A percentile compares a stretch with the other conserved stretches of the same genome.
Evolutionary conservation across 2,329 filamentous ascomycete species (phyloP).

Genomic region (Drechslerella coelobrocha): DNA sequence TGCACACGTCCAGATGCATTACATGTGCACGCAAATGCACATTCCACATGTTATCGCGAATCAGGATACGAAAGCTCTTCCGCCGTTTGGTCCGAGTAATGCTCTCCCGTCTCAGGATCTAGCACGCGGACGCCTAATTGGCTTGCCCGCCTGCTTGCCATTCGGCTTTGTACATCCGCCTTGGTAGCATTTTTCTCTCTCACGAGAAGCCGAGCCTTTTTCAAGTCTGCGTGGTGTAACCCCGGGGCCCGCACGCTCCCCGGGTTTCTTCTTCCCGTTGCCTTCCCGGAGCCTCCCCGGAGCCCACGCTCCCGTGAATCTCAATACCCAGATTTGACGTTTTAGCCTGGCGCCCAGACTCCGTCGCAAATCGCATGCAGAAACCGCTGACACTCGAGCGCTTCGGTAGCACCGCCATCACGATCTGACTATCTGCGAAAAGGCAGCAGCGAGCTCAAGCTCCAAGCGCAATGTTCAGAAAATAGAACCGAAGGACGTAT

Average conservation of each 20-base stretch:
- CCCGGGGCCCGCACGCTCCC: not conserved
- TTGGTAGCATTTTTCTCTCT: not conserved
- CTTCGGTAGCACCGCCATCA: constrained; percentile 18
- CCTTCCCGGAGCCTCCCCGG: constrained; percentile 9
- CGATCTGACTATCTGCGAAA: constrained; percentile 11
- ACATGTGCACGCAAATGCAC: constrained; percentile 16
- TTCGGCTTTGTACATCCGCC: constrained; percentile 34
- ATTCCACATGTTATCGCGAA: constrained; percentile 14
- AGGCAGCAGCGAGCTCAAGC: constrained; percentile 16
- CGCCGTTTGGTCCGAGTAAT: not conserved
- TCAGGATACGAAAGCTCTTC: constrained; percentile 17
- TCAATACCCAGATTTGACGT: not conserved
- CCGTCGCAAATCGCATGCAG: constrained; percentile 33
- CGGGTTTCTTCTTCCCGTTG: constrained; percentile 6
- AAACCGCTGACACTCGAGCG: constrained; percentile 21
- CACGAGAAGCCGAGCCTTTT: not conserved
- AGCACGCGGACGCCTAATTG: not conserved
- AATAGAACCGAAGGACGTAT: constrained; percentile 3
- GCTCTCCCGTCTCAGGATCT: not conserved
- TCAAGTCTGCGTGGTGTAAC: constrained; percentile 21
- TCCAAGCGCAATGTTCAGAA: not conserved
- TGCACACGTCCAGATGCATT: constrained; percentile 5
- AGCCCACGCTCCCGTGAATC: not conserved
- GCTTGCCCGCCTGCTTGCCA: constrained; percentile 3
- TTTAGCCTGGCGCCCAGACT: not conserved